phyloP scores from a whole-genome alignment of 169 alveolate species.

The Plasmodium cynomolgi region DNA sequence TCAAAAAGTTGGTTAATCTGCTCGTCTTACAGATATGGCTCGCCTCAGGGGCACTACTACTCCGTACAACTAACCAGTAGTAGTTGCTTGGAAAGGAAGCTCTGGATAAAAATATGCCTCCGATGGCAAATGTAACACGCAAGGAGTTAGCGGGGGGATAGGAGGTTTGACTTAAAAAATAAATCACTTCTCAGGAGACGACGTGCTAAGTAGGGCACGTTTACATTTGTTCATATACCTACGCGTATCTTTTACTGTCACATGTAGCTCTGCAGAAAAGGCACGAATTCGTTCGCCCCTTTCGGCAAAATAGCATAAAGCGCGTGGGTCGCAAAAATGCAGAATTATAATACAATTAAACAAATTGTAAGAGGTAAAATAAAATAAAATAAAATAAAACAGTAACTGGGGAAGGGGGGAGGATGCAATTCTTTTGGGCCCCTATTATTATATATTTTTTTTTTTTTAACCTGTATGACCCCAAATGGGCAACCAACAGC shows the following conservation, averaged over 20 bases:
- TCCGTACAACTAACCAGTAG: neutral
- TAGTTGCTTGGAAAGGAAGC: neutral
- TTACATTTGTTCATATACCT: neutral
- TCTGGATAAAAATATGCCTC: neutral
- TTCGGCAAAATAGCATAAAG: neutral
- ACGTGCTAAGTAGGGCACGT: neutral
- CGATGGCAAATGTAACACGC: neutral
- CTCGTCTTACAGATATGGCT: neutral
- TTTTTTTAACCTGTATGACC: neutral
- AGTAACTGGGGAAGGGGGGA: neutral
- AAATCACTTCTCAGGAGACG: neutral
- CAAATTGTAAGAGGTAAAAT: neutral
- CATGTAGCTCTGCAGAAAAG: neutral
- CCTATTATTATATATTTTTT: neutral
- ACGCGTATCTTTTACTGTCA: neutral
- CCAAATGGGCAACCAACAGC: neutral
- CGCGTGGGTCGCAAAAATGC: neutral
- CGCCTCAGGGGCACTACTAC: neutral
- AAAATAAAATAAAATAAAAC: neutral
- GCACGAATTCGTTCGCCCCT: neutral
- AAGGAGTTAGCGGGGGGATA: neutral
- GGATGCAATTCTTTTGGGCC: neutral
- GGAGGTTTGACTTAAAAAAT: neutral
- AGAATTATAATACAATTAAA: neutral
- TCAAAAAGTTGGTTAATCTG: neutral